A percentile compares a stretch with the other conserved stretches of the same genome.
Conservation (phyloP, 2,329 filamentous ascomycete genomes). For the Colletotrichum simmondsii region DNA sequence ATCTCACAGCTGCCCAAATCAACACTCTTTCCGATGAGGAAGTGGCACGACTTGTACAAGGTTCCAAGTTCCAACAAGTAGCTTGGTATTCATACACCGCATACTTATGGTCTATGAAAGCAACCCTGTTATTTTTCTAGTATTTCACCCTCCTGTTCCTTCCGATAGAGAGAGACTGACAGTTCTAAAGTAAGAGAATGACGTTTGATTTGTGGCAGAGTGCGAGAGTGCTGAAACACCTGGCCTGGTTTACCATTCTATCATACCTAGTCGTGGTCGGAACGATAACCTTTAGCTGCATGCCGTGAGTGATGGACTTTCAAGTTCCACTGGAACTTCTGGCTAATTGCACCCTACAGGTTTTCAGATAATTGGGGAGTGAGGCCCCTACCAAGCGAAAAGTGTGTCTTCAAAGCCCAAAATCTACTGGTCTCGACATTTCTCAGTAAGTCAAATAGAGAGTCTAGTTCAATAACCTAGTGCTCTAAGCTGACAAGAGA, state of each 20-base stretch:
- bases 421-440: slow-evolving; percentile 38
- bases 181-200: slow-evolving; percentile 36
- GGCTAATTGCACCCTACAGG: neutral
- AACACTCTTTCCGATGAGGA: slow-evolving; percentile 40
- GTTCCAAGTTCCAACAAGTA: slow-evolving; percentile 49
- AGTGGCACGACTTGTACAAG: slow-evolving; percentile 41
- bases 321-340: fast-evolving
- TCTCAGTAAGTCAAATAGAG: slow-evolving; percentile 16
- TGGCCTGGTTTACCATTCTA: slow-evolving; percentile 16
- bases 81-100: slow-evolving; percentile 53
- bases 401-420: slow-evolving; percentile 37
- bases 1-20: slow-evolving; percentile 14
- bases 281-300: slow-evolving; percentile 20
- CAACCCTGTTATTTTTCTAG: slow-evolving; percentile 43
- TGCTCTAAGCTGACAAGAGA: neutral
- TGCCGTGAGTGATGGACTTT: neutral
- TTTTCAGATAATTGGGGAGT: slow-evolving; percentile 24
- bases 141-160: neutral
- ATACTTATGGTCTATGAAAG: slow-evolving; percentile 48
- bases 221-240: slow-evolving; percentile 11
- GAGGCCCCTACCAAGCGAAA: slow-evolving; percentile 20
- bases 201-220: slow-evolving; percentile 41
- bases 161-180: neutral
- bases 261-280: slow-evolving; percentile 18
- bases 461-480: neutral